Base-by-base conservation (phyloP, 2,329 filamentous ascomycete genomes). In the Colletotrichum scovillei region DNA sequence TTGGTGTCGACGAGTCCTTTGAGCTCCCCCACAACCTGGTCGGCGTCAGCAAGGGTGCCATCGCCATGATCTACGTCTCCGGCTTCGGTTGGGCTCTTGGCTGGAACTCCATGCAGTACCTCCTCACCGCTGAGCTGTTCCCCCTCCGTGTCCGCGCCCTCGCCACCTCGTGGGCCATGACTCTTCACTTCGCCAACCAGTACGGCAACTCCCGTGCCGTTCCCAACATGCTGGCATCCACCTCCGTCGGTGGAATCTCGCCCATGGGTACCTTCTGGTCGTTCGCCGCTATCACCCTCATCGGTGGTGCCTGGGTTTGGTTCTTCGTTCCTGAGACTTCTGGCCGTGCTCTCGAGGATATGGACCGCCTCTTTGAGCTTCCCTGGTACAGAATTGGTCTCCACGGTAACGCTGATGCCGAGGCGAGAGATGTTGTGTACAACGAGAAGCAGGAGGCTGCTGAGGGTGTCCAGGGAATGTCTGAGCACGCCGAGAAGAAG, bases 51-150 rank as follows among this genome's bases (percentile, higher is more conserved):
- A 90, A 88, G 28, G 92, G 89, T 4, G 93, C 93, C 14, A 90
- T 94, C 72, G 91, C 90, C 60, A 92, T 93, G 90, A 93, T 94
- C 76, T 94, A 92, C 80, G 65, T 94, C 24, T 92, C 88, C 0
- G 92, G 92, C 2, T 87, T 90, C 69, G 92, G 92, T 1, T 94
- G 92, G 91, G 92, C 92, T 2, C 83, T 93, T 3, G 92, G 89
- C 46, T 95, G 91, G 92, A 94, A 94, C 83, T 90, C 87, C 1
- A 93, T 94, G 86, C 93, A 95, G 82, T 95, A 95, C 79, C 87
- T 95, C 4, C 88, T 95, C 69, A 94, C 93, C 16, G 92, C 92
- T 1, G 93, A 95, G 79, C 87, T 95, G 74, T 95, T 94, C 84
- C 93, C 93, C 0, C 87, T 95, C 11, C 89, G 93, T 4, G 91